Conservation (phyloP, 164 flowering plant species). For the Saururus chinensis region DNA sequence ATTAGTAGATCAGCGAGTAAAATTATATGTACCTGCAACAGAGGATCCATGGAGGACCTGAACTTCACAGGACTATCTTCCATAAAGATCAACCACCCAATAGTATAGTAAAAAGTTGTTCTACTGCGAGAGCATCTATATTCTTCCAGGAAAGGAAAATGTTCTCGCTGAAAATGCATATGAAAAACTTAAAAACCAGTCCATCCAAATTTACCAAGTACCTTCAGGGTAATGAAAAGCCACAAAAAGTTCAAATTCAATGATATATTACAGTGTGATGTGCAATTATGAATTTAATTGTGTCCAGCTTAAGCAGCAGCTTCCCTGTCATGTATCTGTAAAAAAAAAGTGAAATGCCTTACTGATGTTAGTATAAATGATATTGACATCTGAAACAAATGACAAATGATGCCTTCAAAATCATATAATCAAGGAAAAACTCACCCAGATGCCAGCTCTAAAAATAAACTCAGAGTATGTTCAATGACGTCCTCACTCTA, state of each 20-base stretch:
- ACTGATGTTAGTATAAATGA: no score
- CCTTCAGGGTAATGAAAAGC: neutral
- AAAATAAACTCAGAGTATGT: conserved; percentile 82
- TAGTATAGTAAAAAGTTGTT: conserved; percentile 83
- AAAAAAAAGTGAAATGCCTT: no score
- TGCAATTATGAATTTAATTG: conserved; percentile 73
- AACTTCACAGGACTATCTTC: conserved; percentile 87
- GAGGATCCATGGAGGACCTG: conserved; percentile 91
- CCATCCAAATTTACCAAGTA: neutral
- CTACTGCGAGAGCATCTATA: conserved; percentile 89
- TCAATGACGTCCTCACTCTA: conserved; percentile 92
- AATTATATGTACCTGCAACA: conserved; percentile 45
- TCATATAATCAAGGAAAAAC: conserved; percentile 3
- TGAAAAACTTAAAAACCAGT: neutral
- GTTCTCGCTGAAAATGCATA: conserved; percentile 60
- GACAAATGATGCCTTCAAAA: no score
- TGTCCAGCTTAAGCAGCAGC: conserved; percentile 85
- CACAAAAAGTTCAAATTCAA: conserved; percentile 5
- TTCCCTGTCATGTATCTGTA: conserved; percentile 93
- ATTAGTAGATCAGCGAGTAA: neutral
- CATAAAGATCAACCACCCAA: conserved; percentile 94
- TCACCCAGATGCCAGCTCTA: conserved; percentile 97
- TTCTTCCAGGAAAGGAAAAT: conserved; percentile 83
- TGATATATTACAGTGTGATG: conserved; percentile 64
- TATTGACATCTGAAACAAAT: no score